Evolutionary conservation across 2,329 filamentous ascomycete species (phyloP), one percentile per base, ranked within the genome.

Genomic region (Aspergillus quadricinctus): DNA sequence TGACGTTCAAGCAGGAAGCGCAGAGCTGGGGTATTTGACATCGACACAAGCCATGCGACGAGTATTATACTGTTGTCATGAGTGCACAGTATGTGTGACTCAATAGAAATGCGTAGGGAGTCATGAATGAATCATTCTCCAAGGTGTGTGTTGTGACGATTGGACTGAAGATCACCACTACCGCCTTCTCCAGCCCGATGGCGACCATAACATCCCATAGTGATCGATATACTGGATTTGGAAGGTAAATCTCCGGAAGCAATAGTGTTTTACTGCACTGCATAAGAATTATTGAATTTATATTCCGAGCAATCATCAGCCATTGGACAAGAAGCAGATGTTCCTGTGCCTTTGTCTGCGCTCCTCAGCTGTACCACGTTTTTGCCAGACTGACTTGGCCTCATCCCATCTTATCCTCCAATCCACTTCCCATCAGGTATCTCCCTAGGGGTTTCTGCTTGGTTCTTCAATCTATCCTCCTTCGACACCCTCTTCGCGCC

Each of bases 31-130:
- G 61, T 31, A 48, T 53, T 60, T 49, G 41, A 60, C 67, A 69
- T 69, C 56, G 59, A 61, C 49, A 48, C n/a, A 31, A 50, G 58
- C 58, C 61, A 60, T 64, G n/a, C 21, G 37, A 43, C 46, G 49
- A 49, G 49, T 23, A 25, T 46, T 46, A 23, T 46, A 23, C 3
- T 17, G 2, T 25, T 7, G 21, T 3, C 43, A 46, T 27, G 19
- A 17, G 43, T 46, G 23, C 9, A 27, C 5, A 27, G 14, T 7
- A 25, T 11, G n/a, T 21, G 10, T 19, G n/a, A 45, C 41, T 23
- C 21, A 19, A 45, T 10, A 27, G 23, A 25, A 5, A 46, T n/a
- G n/a, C 40, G n/a, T 17, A 23, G 21, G 21, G 11, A 46, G 19
- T 46, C 43, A 23, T 17, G 21, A 27, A 46, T 46, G 43, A 27